Conservation (phyloP, 345 rosid species). For the Microcos paniculata region DNA sequence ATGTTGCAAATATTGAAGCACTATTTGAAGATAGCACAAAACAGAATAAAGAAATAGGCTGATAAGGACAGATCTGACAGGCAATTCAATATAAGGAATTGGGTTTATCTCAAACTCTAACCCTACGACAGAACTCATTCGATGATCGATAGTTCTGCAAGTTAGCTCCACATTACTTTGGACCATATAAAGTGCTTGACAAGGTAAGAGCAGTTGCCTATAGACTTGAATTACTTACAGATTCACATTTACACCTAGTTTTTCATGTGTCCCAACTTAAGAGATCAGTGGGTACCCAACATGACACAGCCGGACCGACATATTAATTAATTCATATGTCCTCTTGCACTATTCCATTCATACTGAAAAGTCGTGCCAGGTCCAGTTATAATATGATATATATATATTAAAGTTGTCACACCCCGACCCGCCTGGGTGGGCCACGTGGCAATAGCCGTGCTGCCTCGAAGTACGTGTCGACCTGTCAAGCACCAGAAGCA, state of each 20-base stretch:
- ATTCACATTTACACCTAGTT: neutral
- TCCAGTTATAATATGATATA: too few relatives aligned
- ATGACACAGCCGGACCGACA: too few relatives aligned
- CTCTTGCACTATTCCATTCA: too few relatives aligned
- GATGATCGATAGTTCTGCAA: neutral
- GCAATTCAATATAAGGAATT: neutral
- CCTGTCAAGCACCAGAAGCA: too few relatives aligned
- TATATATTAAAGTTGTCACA: too few relatives aligned
- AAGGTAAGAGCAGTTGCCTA: neutral
- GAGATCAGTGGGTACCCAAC: neutral
- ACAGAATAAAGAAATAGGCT: neutral
- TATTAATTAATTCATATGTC: too few relatives aligned
- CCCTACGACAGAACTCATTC: neutral
- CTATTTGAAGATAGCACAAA: neutral
- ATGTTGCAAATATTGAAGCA: neutral
- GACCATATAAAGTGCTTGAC: neutral
- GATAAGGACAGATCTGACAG: neutral
- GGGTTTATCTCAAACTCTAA: neutral
- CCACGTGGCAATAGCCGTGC: too few relatives aligned
- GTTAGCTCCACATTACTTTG: neutral
- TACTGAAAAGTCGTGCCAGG: too few relatives aligned
- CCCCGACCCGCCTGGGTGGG: too few relatives aligned
- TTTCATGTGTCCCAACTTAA: neutral
- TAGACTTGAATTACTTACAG: neutral
- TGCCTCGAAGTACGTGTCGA: too few relatives aligned